phyloP scores from a whole-genome alignment of 176 grass and related monocot species.

The Olyra latifolia region DNA sequence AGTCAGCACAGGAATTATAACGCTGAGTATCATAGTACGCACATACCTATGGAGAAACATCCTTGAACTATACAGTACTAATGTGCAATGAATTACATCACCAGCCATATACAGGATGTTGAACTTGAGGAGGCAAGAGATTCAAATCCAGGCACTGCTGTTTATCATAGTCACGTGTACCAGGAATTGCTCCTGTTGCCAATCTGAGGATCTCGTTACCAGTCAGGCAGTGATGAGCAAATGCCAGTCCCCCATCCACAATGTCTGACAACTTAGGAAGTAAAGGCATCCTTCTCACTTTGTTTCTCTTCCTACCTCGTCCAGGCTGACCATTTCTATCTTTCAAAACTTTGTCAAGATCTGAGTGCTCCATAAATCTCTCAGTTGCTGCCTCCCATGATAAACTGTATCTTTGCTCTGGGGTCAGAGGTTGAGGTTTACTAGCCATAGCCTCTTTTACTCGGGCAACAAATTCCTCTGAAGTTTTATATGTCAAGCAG shows the following conservation, averaged over 20 bases:
- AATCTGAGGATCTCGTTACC: conserved; percentile 79
- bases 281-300: conserved; percentile 40
- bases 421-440: conserved; percentile 75
- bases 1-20: conserved; percentile 14
- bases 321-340: conserved; percentile 20
- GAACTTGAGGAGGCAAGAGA: conserved; percentile 66
- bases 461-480: conserved; percentile 68
- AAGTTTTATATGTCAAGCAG: conserved; percentile 83
- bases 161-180: conserved; percentile 78
- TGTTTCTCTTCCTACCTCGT: conserved; percentile 31
- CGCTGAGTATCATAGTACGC: conserved; percentile 29
- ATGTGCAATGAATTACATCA: conserved; percentile 30
- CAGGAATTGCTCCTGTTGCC: conserved; percentile 75
- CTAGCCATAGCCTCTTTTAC: conserved; percentile 69
- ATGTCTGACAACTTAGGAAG: conserved; percentile 58
- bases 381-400: conserved; percentile 91
- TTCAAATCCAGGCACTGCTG: conserved; percentile 75
- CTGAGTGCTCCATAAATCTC: conserved; percentile 86
- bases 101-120: conserved; percentile 60
- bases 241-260: conserved; percentile 69
- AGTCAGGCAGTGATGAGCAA: conserved; percentile 79
- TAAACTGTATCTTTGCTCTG: conserved; percentile 70
- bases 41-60: conserved; percentile 36
- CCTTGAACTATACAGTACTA: conserved; percentile 33
- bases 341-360: conserved; percentile 75